phyloP scores from a whole-genome alignment of 140 eudicot genomes.

The Eryngium alpinum region DNA sequence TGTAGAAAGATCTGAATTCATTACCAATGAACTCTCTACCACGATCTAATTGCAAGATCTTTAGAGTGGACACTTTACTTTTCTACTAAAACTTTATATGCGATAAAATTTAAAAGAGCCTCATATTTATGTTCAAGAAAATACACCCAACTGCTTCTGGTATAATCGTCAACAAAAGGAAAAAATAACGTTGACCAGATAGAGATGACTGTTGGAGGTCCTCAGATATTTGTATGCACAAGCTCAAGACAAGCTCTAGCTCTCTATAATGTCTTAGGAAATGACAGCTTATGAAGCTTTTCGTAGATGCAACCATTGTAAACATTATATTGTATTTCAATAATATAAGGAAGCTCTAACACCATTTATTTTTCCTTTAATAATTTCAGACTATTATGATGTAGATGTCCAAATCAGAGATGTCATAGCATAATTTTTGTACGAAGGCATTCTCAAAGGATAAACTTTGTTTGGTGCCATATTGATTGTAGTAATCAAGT shows the following conservation, averaged over 20 bases:
- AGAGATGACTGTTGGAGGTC: neutral
- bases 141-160: neutral
- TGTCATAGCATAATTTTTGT: neutral
- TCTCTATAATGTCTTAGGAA: neutral
- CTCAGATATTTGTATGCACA: neutral
- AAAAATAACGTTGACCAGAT: neutral
- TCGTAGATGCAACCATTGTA: constrained; percentile 6
- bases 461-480: neutral
- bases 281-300: neutral
- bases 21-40: neutral
- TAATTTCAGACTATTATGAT: neutral
- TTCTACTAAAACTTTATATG: neutral
- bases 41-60: neutral
- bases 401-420: constrained; percentile 17
- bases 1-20: neutral
- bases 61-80: neutral
- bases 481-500: neutral
- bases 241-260: neutral
- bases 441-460: neutral
- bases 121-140: neutral
- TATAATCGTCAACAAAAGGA: constrained; percentile 11
- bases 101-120: neutral
- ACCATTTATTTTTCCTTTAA: constrained; percentile 20
- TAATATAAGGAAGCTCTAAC: constrained; percentile 8
- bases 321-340: neutral